Percentiles rank a stretch among this genome's conserved stretches.
Evolutionary conservation across 345 rosid genomes (phyloP).

Genomic region (Syzygium aromaticum): DNA sequence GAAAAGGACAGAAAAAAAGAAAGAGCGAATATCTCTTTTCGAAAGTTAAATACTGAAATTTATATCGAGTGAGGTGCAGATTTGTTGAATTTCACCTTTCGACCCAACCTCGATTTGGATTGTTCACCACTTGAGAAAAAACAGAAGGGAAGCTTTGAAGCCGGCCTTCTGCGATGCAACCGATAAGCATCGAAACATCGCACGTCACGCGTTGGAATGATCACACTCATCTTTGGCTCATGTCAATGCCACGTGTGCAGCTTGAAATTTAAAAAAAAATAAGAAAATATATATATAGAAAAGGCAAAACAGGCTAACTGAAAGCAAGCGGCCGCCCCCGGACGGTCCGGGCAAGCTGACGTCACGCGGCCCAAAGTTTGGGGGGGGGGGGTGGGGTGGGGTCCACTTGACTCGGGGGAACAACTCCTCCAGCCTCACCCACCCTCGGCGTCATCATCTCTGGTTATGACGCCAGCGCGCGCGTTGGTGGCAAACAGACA

Average conservation of each 20-base stretch:
- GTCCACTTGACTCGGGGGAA: neutral
- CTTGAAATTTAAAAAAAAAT: too few species aligned
- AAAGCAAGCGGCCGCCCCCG: constrained; percentile 4
- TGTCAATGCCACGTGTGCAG: neutral
- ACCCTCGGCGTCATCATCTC: neutral
- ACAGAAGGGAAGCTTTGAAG: neutral
- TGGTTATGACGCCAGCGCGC: constrained; percentile 4
- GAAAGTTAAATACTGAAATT: too few species aligned
- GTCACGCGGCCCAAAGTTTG: neutral
- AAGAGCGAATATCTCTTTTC: too few species aligned
- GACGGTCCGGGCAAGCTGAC: constrained; percentile 10
- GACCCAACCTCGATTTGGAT: neutral
- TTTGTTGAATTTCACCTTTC: neutral
- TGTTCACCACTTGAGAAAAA: neutral
- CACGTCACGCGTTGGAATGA: neutral
- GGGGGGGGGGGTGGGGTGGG: neutral
- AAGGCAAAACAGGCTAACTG: neutral
- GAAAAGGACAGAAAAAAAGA: too few species aligned
- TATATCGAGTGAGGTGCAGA: too few species aligned
- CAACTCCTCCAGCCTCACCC: too few species aligned
- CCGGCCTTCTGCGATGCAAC: neutral
- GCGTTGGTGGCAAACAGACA: neutral
- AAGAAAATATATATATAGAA: neutral
- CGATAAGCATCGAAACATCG: neutral
- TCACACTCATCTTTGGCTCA: neutral